Percentiles rank a stretch among this genome's conserved stretches.
These are phyloP conservation scores for Trapa incisa DNA, from an alignment of 345 rosid genomes.

Conservation along the genomic window DNA sequence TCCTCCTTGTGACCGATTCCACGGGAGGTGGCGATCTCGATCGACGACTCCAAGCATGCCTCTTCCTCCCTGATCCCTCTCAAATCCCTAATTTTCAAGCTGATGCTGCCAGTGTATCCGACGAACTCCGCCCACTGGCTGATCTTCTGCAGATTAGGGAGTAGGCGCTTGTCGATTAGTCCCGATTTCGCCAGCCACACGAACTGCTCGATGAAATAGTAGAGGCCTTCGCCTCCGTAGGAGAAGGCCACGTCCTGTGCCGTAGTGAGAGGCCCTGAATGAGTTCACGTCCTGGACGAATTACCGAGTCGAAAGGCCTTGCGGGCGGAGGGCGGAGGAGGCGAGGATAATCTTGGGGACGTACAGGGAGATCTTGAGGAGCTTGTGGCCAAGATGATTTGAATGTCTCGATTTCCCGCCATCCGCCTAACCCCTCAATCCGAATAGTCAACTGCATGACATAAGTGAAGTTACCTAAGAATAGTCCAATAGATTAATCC, in stretches of 20 bases:
- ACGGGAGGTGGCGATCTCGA: conserved; percentile 39
- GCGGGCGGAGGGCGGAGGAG: conserved; percentile 46
- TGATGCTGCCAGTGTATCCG: conserved; percentile 65
- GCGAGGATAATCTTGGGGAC: conserved; percentile 71
- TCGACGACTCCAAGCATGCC: conserved; percentile 32
- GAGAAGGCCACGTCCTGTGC: too few species aligned
- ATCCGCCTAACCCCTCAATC: too few species aligned
- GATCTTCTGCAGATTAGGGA: conserved; percentile 35
- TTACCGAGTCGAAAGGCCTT: too few species aligned
- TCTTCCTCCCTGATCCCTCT: conserved; percentile 39
- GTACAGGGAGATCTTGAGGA: conserved; percentile 79
- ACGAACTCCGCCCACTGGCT: conserved; percentile 79
- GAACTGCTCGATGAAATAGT: conserved; percentile 73
- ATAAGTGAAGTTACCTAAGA: too few species aligned
- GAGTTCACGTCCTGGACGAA: too few species aligned
- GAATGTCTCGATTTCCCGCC: too few species aligned
- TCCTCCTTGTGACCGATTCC: conserved; percentile 34
- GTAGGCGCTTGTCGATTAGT: conserved; percentile 43
- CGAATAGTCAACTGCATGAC: too few species aligned
- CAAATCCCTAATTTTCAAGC: conserved; percentile 61
- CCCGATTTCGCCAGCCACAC: conserved; percentile 85
- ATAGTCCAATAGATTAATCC: too few species aligned
- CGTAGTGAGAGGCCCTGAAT: too few species aligned
- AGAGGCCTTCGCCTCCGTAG: conserved; percentile 79
- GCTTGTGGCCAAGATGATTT: conserved; percentile 32